Evolutionary conservation across 2,329 filamentous ascomycete species (phyloP), one percentile per base, ranked within the genome.

Genomic region (Cordyceps tenuipes): DNA sequence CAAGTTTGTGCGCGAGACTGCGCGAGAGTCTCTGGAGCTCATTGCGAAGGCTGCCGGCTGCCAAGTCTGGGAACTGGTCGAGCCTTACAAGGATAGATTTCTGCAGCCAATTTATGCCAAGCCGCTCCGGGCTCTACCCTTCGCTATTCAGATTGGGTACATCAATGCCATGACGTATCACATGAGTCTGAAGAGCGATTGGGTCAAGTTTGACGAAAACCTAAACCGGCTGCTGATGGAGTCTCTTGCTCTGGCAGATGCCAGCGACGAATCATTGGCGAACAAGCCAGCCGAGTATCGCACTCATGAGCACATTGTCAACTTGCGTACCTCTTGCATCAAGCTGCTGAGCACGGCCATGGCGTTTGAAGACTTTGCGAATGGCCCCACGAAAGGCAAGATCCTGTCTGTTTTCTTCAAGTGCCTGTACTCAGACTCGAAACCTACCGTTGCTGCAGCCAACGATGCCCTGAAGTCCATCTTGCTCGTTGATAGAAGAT

Each of bases 361-460:
- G 83, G 84, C 86, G 48, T 94, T 96, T 69, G 89, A 93, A 5
- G 93, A 97, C 39, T 97, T 97, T 70, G 87, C 87, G 62, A 91
- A 90, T 58, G 86, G 83, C 1, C 68, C 82, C 0, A 86, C 83
- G 0, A 78, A 86, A 56, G 81, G 77, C 1, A 85, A 84, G 68
- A 96, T 97, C 52, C 92, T 99, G 19, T 86, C 90, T 0, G 91
- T 97, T 1, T 99, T 99, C 76, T 99, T 99, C 82, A 97, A 97
- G 70, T 95, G 90, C 43, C 79, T 99, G 1, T 99, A 99, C 72
- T 93, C 91, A 0, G 91, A 95, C 69, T 95, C 92, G 3, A 87
- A 89, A 51, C 90, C 92, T 46, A 96, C 96, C 2, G 95, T 97
- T 57, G 90, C 94, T 61, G 93, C 94, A 5, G 94, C 95, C 7